Evolutionary conservation across 1,284 basidiomycete genomes (phyloP), one percentile per base, ranked within the genome.

Genomic region (Amylostereum areolatum): DNA sequence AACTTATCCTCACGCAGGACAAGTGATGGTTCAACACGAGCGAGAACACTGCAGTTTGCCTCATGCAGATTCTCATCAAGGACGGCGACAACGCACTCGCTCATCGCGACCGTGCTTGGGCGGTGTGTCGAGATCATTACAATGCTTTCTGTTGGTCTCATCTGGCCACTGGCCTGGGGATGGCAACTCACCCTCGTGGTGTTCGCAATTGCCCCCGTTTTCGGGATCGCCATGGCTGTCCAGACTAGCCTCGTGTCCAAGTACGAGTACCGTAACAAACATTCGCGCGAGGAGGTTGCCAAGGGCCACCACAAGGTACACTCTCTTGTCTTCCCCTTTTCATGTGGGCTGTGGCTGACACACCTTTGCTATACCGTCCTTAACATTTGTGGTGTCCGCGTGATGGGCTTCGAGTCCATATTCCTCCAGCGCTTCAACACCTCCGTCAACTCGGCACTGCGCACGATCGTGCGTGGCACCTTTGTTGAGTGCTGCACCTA

Each of bases 141-240:
- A 74, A n/a, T n/a, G n/a, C n/a, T n/a, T n/a, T n/a, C n/a, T n/a
- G n/a, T n/a, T n/a, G n/a, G n/a, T n/a, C n/a, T 98, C 51, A 64
- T 89, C 8, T 98, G 95, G 95, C 92, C 96, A 0, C 73, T 97
- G 62, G 79, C 80, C 0, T 71, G 79, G 29, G 93, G 92, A 0
- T 99, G 96, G 96, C 85, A 97, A 67, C 74, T 99, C 52, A 97
- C 95, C 0, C 78, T 99, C 18, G 90, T 92, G 1, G 96, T 93
- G 0, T 66, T 97, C 32, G 92, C 86, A 1, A 79, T 97, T 33
- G 89, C 81, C 0, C 96, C 95, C 0, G 74, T 97, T 6, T 96
- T 97, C 59, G 81, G 83, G 7, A 65, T 79, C 12, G 73, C 83
- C 4, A 89, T 93, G 74, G 76, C 81, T 9, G 54, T 88, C 5